These are phyloP conservation scores for Nakazawaea wyomingensis DNA, from an alignment of 805 yeast genomes.

Conservation along the genomic window DNA sequence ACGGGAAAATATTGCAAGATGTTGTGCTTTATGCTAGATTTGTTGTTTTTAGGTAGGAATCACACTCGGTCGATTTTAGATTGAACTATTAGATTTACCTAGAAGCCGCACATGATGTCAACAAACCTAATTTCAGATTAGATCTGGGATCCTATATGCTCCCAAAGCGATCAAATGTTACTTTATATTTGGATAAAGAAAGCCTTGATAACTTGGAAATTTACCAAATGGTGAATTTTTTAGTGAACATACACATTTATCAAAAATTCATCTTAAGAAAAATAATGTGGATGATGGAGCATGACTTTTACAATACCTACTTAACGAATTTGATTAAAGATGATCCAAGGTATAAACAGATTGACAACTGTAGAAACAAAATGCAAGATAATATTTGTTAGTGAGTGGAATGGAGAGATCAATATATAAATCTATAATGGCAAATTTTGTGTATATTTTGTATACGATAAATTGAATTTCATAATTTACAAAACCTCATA, in stretches of 20 bases:
- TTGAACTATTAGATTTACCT: neutral
- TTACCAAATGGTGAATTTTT: neutral
- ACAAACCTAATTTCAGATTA: too few relatives aligned
- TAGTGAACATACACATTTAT: neutral
- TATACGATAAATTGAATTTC: too few relatives aligned
- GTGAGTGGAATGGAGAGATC: constrained; percentile 1
- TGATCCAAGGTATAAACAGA: neutral
- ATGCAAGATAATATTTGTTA: neutral
- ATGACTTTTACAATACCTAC: neutral
- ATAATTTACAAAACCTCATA: too few relatives aligned
- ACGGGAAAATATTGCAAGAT: neutral
- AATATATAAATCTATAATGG: neutral
- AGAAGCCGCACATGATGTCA: neutral
- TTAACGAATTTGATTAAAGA: neutral
- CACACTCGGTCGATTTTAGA: neutral
- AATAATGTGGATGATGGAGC: constrained; percentile 1
- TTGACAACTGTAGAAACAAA: neutral
- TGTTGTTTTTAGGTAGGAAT: neutral
- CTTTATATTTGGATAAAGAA: neutral
- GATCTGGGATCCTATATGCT: too few relatives aligned
- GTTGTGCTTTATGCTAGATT: neutral
- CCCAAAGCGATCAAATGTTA: neutral
- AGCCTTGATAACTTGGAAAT: neutral
- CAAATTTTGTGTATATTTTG: neutral
- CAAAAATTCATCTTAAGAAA: neutral